Evolutionary conservation across 352 stramenopile species (phyloP), one percentile per base, ranked within the genome.

Genomic region (Phytophthora agathidicida): DNA sequence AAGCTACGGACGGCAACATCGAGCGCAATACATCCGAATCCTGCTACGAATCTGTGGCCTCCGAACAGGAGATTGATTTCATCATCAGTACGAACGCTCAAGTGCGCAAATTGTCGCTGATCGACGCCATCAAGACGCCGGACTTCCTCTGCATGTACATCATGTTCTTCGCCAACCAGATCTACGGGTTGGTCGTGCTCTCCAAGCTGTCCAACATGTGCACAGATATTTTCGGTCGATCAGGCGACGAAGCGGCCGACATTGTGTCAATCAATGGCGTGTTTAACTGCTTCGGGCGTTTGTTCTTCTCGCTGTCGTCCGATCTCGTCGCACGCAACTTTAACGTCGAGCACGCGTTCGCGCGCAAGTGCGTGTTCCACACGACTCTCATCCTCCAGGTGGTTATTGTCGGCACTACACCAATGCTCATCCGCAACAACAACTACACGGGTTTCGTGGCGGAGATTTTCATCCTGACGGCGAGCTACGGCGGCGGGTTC

Each of bases 401-500:
- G 27, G 45, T 90, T 49, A 84, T 92, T 45, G 47, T 90, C 41
- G 74, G 60, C n/a, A 75, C 71, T 14, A 68, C 89, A 13, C 83
- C 80, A 3, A 72, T 64, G 17, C 46, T 90, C 28, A 88, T 92
- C 39, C 50, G 70, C 30, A 65, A 87, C 49, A 23, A 77, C 35
- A 72, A 73, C 45, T 92, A 88, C 69, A 67, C 53, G 23, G 48
- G 73, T 2, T 92, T 92, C 41, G 61, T 80, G n/a, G 55, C 56
- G 11, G 67, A 79, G 16, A 62, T 89, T 13, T 93, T 88, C 65
- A 76, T 91, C 51, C 30, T 93, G 2, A 91, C 82, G 36, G 58
- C 78, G 7, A 80, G 72, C 39, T 94, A 94, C 52, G 82, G 82
- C 20, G 84, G 80, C 14, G 79, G 77, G 35, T 89, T 91, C 27